Conservation (phyloP, 164 flowering plant genomes). For the Brasenia schreberi region DNA sequence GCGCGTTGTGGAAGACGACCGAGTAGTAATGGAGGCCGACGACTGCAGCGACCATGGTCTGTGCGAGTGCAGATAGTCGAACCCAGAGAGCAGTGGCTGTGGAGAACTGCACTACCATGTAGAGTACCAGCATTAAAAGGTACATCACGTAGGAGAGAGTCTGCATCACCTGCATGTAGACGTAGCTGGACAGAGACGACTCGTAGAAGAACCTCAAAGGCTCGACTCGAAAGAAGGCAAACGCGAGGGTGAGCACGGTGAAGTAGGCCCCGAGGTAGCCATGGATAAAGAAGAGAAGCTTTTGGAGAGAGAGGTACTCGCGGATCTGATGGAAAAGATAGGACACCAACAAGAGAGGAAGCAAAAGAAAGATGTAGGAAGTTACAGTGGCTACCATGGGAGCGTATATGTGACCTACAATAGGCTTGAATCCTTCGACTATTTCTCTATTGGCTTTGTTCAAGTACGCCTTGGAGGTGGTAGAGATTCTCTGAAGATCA, state of each 20-base stretch:
- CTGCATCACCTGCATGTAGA: constrained; percentile 61
- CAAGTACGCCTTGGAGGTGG: constrained; percentile 54
- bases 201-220: constrained; percentile 72
- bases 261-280: constrained; percentile 80
- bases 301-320: constrained; percentile 72
- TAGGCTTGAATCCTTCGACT: constrained; percentile 56
- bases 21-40: constrained; percentile 83
- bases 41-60: constrained; percentile 60
- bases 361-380: constrained; percentile 50
- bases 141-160: constrained; percentile 70
- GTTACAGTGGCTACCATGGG: constrained; percentile 38
- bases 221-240: constrained; percentile 61
- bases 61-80: constrained; percentile 60
- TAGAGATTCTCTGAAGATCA: constrained; percentile 61
- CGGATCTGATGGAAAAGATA: constrained; percentile 52
- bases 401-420: constrained; percentile 68
- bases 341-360: constrained; percentile 65
- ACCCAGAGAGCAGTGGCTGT: constrained; percentile 42
- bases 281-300: constrained; percentile 63
- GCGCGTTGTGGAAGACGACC: constrained; percentile 71
- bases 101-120: constrained; percentile 54
- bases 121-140: constrained; percentile 59
- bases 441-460: constrained; percentile 53
- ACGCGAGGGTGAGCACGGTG: constrained; percentile 55
- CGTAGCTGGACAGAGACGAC: constrained; percentile 58